Conservation (phyloP, 768 basidiomycete species). For the Nevesoporus exiguus region DNA sequence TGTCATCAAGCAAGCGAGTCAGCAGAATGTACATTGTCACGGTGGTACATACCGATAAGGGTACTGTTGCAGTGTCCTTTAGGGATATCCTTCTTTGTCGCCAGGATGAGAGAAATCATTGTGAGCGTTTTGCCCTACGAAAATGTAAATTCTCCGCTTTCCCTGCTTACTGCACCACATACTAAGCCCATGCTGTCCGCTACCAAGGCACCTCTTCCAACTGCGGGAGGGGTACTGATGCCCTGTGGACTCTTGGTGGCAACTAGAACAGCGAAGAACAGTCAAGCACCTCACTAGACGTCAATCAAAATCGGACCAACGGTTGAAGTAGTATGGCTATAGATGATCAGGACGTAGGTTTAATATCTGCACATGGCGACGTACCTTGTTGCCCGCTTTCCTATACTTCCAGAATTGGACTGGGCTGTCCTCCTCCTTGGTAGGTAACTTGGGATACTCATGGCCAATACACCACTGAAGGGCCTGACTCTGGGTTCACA, state of each 20-base stretch:
- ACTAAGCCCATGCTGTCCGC: conserved; percentile 88
- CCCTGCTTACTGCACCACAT: background rate
- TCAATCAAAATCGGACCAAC: conserved; percentile 36
- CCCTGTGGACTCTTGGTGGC: conserved; percentile 80
- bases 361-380: conserved; percentile 5
- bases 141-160: conserved; percentile 5
- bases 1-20: conserved; percentile 26
- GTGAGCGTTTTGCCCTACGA: conserved; percentile 85
- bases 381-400: conserved; percentile 53
- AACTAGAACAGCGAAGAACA: conserved; percentile 44
- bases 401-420: conserved; percentile 88
- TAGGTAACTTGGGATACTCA: conserved; percentile 77
- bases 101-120: conserved; percentile 76
- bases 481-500: conserved; percentile 61
- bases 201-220: conserved; percentile 83
- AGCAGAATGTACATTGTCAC: background rate
- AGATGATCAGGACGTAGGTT: background rate
- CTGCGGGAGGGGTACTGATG: conserved; percentile 43
- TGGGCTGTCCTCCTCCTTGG: conserved; percentile 59
- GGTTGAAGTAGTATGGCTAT: conserved; percentile 66
- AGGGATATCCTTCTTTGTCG: conserved; percentile 66
- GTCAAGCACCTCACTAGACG: conserved; percentile 1
- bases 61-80: conserved; percentile 61
- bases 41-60: conserved; percentile 59
- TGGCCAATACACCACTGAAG: conserved; percentile 80